These are phyloP conservation scores for Westerdykella ornata DNA, from an alignment of 2,329 filamentous ascomycete genomes.

Conservation along the genomic window DNA sequence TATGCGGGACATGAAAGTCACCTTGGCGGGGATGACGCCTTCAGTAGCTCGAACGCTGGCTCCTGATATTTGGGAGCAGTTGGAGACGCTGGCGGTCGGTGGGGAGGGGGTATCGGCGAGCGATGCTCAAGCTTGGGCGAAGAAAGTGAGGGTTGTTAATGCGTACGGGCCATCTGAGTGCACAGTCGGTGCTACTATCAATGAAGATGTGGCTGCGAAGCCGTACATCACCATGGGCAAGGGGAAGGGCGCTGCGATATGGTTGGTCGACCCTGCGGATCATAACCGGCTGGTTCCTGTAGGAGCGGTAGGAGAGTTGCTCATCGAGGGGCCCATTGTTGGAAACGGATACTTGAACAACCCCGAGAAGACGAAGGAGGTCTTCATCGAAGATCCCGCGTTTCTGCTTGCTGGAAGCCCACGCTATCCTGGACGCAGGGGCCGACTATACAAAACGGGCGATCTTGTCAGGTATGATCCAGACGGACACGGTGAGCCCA, in stretches of 20 bases:
- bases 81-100: conserved; percentile 41
- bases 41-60: conserved; percentile 34
- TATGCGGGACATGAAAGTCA: conserved; percentile 32
- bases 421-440: conserved; percentile 46
- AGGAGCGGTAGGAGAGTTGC: conserved; percentile 46
- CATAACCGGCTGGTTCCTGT: conserved; percentile 34
- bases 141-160: conserved; percentile 31
- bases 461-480: conserved; percentile 47
- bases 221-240: conserved; percentile 36
- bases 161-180: conserved; percentile 35
- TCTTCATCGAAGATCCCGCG: conserved; percentile 46
- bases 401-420: conserved; percentile 57
- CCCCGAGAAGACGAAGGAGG: conserved; percentile 31
- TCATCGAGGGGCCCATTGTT: conserved; percentile 53
- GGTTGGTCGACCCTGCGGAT: conserved; percentile 39
- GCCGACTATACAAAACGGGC: conserved; percentile 38
- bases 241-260: conserved; percentile 30
- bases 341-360: conserved; percentile 36
- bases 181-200: conserved; percentile 32
- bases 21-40: conserved; percentile 33
- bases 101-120: conserved; percentile 35
- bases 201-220: conserved; percentile 22
- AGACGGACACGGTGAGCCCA: conserved; percentile 29
- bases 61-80: conserved; percentile 33
- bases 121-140: conserved; percentile 41